Conservation (phyloP, 805 yeast genomes). For the Candida suzukii region DNA sequence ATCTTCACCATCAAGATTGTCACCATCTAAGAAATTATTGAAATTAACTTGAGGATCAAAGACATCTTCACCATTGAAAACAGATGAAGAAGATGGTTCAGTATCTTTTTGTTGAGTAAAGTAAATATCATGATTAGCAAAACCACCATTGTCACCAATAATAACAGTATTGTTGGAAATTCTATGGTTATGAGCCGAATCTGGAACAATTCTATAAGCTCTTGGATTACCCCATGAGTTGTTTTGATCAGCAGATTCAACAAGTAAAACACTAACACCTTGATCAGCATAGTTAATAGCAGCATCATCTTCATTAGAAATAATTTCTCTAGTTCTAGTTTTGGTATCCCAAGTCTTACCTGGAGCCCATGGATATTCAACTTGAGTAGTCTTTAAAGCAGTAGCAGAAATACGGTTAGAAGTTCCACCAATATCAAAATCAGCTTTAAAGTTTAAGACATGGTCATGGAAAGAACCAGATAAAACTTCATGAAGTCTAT, state of each 20-base stretch:
- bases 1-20: conserved; percentile 19
- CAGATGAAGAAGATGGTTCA: conserved; percentile 16
- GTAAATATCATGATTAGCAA: conserved; percentile 16
- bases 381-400: conserved; percentile 9
- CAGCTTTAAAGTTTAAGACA: conserved; percentile 18
- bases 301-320: conserved; percentile 12
- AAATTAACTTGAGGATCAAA: conserved; percentile 18
- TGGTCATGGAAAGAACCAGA: conserved; percentile 25
- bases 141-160: conserved; percentile 3
- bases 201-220: conserved; percentile 19
- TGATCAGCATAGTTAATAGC: conserved; percentile 12
- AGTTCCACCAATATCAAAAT: conserved; percentile 21
- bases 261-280: conserved; percentile 11
- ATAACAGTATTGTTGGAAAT: background rate
- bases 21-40: conserved; percentile 17
- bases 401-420: conserved; percentile 13
- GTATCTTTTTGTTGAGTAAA: conserved; percentile 19
- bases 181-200: conserved; percentile 11
- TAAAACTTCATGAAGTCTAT: conserved; percentile 14
- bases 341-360: conserved; percentile 12
- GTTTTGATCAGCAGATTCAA: conserved; percentile 16
- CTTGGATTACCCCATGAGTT: conserved; percentile 23
- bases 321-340: conserved; percentile 7
- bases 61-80: conserved; percentile 18
- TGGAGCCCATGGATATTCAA: conserved; percentile 21